A percentile compares a stretch with the other conserved stretches of the same genome.
phyloP scores from a whole-genome alignment of 192 early-diverging fungal genomes.

The Pilobolus umbonatus region DNA sequence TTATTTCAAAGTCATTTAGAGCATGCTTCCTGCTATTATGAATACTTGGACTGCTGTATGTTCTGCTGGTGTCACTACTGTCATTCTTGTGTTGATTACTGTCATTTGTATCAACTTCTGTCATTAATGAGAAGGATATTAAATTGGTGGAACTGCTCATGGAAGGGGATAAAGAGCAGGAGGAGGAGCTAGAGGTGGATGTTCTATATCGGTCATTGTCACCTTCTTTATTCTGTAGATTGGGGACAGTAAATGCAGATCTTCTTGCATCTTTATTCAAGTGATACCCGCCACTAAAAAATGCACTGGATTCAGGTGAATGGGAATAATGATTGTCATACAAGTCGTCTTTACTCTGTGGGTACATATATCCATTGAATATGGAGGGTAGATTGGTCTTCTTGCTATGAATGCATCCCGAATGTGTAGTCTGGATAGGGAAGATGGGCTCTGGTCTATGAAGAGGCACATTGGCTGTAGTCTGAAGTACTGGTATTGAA shows the following conservation, averaged over 20 bases:
- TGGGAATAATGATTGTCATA: background rate
- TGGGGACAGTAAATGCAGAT: constrained; percentile 8
- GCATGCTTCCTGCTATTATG: no score
- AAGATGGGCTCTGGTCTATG: constrained; percentile 9
- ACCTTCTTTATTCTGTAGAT: constrained; percentile 1
- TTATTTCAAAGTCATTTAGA: no score
- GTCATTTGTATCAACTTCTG: no score
- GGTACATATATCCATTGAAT: background rate
- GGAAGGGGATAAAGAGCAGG: constrained; percentile 1
- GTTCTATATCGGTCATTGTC: background rate
- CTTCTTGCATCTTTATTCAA: background rate
- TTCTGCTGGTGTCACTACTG: background rate
- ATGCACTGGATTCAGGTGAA: background rate
- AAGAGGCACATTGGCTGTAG: constrained; percentile 3
- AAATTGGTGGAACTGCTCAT: no score
- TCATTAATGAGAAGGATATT: no score
- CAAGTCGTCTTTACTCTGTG: background rate
- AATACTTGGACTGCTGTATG: no score
- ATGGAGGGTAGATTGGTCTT: background rate
- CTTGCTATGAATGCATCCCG: background rate
- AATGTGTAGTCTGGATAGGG: background rate
- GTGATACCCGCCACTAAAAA: background rate
- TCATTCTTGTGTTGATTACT: no score
- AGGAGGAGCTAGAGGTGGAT: constrained; percentile 7
- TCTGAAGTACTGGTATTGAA: constrained; percentile 3